These are phyloP conservation scores for Desmodesmus armatus DNA, from an alignment of 139 green algal genomes.

Conservation along the genomic window DNA sequence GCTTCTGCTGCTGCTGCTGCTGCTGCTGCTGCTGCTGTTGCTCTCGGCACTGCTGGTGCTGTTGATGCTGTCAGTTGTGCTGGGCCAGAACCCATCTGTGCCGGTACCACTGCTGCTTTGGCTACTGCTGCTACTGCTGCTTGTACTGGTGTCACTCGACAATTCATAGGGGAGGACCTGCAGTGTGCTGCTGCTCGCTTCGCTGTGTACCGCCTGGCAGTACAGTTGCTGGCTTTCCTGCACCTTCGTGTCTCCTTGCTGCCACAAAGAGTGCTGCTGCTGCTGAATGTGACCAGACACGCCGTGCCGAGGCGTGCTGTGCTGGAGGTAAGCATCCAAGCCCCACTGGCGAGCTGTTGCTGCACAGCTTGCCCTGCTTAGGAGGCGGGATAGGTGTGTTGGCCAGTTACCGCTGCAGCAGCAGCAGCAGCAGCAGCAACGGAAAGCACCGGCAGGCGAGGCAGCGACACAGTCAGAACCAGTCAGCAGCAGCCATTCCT, in stretches of 20 bases:
- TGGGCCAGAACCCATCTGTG: not conserved
- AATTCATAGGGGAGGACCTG: not conserved
- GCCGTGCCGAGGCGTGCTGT: too few relatives aligned
- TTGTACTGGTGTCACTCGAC: not conserved
- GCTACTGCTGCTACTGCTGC: constrained; percentile 21
- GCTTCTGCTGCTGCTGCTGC: constrained; percentile 17
- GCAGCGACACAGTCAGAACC: too few relatives aligned
- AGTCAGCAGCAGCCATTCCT: too few relatives aligned
- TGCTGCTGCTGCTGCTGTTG: constrained; percentile 18
- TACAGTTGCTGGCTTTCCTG: too few relatives aligned
- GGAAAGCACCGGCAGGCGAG: too few relatives aligned
- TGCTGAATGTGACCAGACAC: too few relatives aligned
- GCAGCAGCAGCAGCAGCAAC: not conserved
- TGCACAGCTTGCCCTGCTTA: constrained; percentile 15
- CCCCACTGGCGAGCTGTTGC: constrained; percentile 33
- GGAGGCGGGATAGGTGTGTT: not conserved
- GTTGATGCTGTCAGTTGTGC: not conserved
- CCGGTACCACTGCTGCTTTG: constrained; percentile 18
- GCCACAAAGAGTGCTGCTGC: too few relatives aligned
- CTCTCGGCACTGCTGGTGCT: constrained; percentile 7
- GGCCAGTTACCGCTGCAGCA: constrained; percentile 26
- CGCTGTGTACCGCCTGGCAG: too few relatives aligned
- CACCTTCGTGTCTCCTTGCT: too few relatives aligned
- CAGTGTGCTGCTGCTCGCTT: not conserved
- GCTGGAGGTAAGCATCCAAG: constrained; percentile 18